phyloP scores from a whole-genome alignment of 768 basidiomycete genomes.

The Lanmaoa pseudosensibilis region DNA sequence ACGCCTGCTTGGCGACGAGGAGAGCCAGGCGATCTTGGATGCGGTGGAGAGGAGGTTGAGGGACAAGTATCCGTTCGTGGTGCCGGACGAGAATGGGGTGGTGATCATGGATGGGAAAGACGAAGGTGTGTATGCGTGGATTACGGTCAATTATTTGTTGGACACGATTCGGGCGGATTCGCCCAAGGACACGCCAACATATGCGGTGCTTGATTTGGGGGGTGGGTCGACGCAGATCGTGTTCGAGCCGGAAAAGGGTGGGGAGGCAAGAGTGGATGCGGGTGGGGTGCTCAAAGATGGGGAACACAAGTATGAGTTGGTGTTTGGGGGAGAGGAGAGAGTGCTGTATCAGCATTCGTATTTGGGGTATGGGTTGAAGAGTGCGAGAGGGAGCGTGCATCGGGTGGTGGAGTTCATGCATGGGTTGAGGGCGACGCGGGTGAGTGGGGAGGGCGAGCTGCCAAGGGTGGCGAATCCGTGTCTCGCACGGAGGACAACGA shows the following conservation, averaged over 20 bases:
- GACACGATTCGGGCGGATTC: slow-evolving; percentile 63
- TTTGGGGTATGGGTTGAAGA: slow-evolving; percentile 94
- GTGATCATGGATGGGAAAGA: slow-evolving; percentile 94
- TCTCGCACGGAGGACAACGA: slow-evolving; percentile 62
- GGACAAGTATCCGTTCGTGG: slow-evolving; percentile 63
- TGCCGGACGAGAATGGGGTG: slow-evolving; percentile 64
- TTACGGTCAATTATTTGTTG: slow-evolving; percentile 93
- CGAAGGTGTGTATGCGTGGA: slow-evolving; percentile 99
- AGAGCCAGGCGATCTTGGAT: slow-evolving; percentile 70
- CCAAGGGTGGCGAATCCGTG: slow-evolving; percentile 65
- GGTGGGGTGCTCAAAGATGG: slow-evolving; percentile 60
- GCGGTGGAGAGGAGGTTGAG: slow-evolving; percentile 66
- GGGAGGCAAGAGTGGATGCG: slow-evolving; percentile 21
- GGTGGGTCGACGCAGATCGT: slow-evolving; percentile 98
- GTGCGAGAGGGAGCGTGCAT: slow-evolving; percentile 81
- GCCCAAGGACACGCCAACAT: slow-evolving; percentile 50
- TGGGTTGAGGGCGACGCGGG: slow-evolving; percentile 36
- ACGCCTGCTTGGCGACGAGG: slow-evolving; percentile 59
- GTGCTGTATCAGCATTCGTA: slow-evolving; percentile 97
- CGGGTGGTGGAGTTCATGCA: slow-evolving; percentile 87
- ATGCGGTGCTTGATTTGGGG: slow-evolving; percentile 93
- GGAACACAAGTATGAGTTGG: slow-evolving; percentile 88
- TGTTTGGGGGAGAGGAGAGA: slow-evolving; percentile 67
- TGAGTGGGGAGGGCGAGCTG: slow-evolving; percentile 1
- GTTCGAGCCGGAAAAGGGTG: slow-evolving; percentile 77